phyloP scores from a whole-genome alignment of 352 stramenopile genomes.

The Pythium rhizo-oryzae region DNA sequence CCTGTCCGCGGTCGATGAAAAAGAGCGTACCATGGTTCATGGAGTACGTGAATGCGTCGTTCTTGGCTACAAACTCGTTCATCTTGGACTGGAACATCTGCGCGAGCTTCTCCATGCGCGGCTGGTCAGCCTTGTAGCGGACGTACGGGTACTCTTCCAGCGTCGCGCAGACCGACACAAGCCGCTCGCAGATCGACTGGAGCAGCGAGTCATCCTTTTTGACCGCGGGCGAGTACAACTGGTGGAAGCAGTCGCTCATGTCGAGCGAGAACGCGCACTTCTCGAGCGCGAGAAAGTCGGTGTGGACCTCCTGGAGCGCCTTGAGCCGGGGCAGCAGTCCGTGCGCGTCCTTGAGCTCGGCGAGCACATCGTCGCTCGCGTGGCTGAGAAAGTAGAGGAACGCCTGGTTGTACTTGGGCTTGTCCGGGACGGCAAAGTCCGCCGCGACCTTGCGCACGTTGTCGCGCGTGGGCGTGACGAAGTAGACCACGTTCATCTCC shows the following conservation, averaged over 20 bases:
- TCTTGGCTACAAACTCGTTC: conserved; percentile 94
- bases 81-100: conserved; percentile 95
- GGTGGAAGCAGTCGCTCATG: conserved; percentile 79
- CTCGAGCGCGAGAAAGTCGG: conserved; percentile 96
- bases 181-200: conserved; percentile 82
- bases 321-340: conserved; percentile 82
- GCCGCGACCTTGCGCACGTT: conserved; percentile 84
- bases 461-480: conserved; percentile 87
- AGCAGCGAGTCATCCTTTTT: conserved; percentile 54
- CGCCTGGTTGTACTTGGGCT: conserved; percentile 93
- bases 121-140: conserved; percentile 85
- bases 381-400: conserved; percentile 95
- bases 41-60: conserved; percentile 91
- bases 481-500: conserved; percentile 97
- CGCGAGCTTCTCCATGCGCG: conserved; percentile 87
- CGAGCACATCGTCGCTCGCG: conserved; percentile 76
- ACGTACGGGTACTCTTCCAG: conserved; percentile 98
- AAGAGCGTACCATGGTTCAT: conserved; percentile 92
- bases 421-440: conserved; percentile 78
- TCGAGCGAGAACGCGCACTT: conserved; percentile 95
- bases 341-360: conserved; percentile 83
- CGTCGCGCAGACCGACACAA: conserved; percentile 97
- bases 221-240: conserved; percentile 72
- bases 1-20: conserved; percentile 93
- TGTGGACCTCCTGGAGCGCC: conserved; percentile 95